Base-by-base conservation (phyloP, 495 filamentous ascomycete species). In the Penicillium salamii region DNA sequence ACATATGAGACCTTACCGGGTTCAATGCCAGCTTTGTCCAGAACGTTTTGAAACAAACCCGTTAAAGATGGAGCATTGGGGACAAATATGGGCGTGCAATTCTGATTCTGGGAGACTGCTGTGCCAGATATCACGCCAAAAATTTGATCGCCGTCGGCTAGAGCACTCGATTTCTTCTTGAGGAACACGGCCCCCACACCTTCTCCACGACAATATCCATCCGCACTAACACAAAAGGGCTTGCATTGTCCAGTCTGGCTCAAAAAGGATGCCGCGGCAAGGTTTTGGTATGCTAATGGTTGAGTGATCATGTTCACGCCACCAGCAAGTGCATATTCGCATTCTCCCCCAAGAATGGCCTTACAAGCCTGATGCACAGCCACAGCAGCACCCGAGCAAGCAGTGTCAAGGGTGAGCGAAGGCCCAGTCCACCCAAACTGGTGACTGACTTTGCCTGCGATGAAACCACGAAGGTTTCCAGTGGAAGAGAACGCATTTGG, bases 71-170 rank as follows among this genome's bases (percentile, higher is more conserved):
- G 33, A 0, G 53, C 42, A 24, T 70, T 53, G 0, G 76, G 74
- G 12, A 81, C 77, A 0, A 82, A 86, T 58, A 89, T 88, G 15
- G 81, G 78, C 15, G 78, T 76, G 31, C 74, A 73, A 44, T 84
- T 78, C 0, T 75, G 75, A 4, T 76, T 80, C 21, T 88, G 84
- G 46, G 86, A 83, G 1, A 81, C 80, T 4, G 71, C 69, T 1
- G 78, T 71, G 8, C 73, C 78, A 0, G 78, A 62, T 23, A 89
- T 78, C 20, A 87, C 78, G 3, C 70, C 86, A 9, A 82, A 72
- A 20, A 89, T 71, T 19, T 78, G 67, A 55, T 88, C 83, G 13
- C 80, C 77, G 47, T 88, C 81, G 0, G 70, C 65, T 20, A 83
- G 29, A 0, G 85, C 85, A 59, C 80, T 73, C 5, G 76, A 68